These are phyloP conservation scores for Drechslerella dactyloides DNA, from an alignment of 2,329 filamentous ascomycete genomes.

Conservation along the genomic window DNA sequence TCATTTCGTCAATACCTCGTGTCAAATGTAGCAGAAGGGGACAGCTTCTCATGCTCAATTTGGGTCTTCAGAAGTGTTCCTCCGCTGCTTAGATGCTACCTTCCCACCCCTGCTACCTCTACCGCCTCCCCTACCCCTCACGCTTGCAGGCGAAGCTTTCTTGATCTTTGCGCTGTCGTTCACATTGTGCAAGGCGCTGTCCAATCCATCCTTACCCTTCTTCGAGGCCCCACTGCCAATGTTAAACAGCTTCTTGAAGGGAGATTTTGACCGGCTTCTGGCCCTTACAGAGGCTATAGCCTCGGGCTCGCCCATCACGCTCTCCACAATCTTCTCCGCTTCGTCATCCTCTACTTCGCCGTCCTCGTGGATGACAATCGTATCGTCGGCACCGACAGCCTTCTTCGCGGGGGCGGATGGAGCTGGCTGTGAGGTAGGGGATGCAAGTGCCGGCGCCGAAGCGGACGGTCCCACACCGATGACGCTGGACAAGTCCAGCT, in stretches of 20 bases:
- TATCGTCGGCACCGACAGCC: constrained; percentile 14
- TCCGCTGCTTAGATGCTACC: constrained; percentile 13
- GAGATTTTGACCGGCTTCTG: constrained; percentile 36
- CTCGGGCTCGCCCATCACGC: constrained; percentile 44
- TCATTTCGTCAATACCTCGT: background rate
- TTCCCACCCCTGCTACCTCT: constrained; percentile 37
- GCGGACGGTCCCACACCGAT: constrained; percentile 20
- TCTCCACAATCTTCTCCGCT: constrained; percentile 41
- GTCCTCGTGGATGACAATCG: constrained; percentile 38
- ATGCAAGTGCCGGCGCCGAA: constrained; percentile 18
- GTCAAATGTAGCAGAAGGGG: background rate
- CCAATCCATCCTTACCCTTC: constrained; percentile 25
- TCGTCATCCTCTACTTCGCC: constrained; percentile 26
- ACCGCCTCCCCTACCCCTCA: constrained; percentile 23
- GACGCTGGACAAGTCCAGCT: constrained; percentile 34
- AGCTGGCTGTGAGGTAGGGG: background rate
- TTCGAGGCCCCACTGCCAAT: constrained; percentile 23
- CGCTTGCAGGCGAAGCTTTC: constrained; percentile 32
- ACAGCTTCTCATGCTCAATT: background rate
- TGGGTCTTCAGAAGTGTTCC: constrained; percentile 23
- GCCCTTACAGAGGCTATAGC: constrained; percentile 18
- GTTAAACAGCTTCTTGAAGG: constrained; percentile 44
- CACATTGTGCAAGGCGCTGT: constrained; percentile 27
- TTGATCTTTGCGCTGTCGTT: constrained; percentile 48
- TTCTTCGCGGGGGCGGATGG: constrained; percentile 9